Evolutionary conservation across 177 flowering plant species (phyloP), one percentile per base, ranked within the genome.

Genomic region (Telopea speciosissima): DNA sequence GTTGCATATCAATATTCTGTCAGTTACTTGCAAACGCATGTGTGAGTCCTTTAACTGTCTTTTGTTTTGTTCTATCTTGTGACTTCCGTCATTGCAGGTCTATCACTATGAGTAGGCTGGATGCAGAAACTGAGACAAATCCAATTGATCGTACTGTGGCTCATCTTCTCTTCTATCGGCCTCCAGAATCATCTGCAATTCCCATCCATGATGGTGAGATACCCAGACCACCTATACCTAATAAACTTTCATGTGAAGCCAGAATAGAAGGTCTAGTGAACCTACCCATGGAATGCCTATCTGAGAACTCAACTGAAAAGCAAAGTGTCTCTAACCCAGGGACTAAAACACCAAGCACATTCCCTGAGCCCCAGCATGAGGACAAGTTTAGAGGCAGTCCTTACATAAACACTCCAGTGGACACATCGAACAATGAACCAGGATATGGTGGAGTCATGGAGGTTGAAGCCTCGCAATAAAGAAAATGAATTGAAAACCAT

Each of bases 111-210:
- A 68, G 78, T 72, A 72, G 78, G 40, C 70, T 72, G 24, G 88
- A 86, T 66, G 73, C 68, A n/a, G 99, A 94, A 84, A 88, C 90
- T n/a, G 88, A 85, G 73, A 94, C 97, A 42, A 94, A 94, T 74
- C 90, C 91, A 16, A 86, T 90, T 73, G 99, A 94, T 71, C 86
- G 97, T 17, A 78, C 81, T 1, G 92, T 94, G 49, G 97, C 97
- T 61, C 92, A 88, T 81, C 79, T 94, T 78, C 92, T 94, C 59
- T 94, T 94, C 79, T 90, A 90, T 66, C 79, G 84, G 77, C 89
- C 88, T 52, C 24, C 79, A 62, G 90, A 88, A 9, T 74, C 78
- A n/a, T 58, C 84, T 28, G 70, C 52, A 40, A 63, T 45, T 33
- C 71, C 58, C n/a, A 78, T 64, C 62, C 86, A 84, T 67, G 83